Percentiles rank a stretch among this genome's conserved stretches.
These are phyloP conservation scores for Hypoxylon rickii DNA, from an alignment of 495 filamentous ascomycete genomes.

Conservation along the genomic window DNA sequence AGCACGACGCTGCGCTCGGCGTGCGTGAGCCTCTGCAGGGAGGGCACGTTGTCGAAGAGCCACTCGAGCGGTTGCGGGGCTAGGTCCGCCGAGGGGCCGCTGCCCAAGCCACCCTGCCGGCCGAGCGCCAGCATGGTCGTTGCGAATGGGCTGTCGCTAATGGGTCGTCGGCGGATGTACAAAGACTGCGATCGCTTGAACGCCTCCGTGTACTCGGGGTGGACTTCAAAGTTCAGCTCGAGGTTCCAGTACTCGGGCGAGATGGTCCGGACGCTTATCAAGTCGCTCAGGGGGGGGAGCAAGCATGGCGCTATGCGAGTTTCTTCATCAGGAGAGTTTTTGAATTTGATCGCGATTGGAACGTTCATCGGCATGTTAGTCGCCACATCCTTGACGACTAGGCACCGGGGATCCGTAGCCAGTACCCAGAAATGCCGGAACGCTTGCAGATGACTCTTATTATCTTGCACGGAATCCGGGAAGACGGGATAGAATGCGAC, in stretches of 20 bases:
- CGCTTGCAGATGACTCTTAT: constrained; percentile 91
- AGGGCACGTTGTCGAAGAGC: constrained; percentile 63
- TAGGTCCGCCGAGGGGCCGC: constrained; percentile 18
- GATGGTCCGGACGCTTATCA: constrained; percentile 68
- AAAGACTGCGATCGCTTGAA: constrained; percentile 79
- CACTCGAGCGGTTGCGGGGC: constrained; percentile 65
- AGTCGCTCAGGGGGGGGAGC: constrained; percentile 74
- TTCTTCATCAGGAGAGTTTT: constrained; percentile 50
- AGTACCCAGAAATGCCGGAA: constrained; percentile 98
- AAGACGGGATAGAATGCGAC: constrained; percentile 95
- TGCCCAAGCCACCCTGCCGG: constrained; percentile 46
- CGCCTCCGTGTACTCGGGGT: constrained; percentile 65
- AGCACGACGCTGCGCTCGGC: constrained; percentile 79
- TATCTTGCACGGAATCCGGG: constrained; percentile 85
- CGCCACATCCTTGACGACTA: constrained; percentile 82
- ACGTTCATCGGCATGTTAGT: constrained; percentile 77
- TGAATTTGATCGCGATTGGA: constrained; percentile 60
- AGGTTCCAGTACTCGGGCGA: constrained; percentile 84
- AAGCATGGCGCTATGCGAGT: constrained; percentile 70
- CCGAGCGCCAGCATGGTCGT: constrained; percentile 71
- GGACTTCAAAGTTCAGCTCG: constrained; percentile 73
- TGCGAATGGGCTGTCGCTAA: constrained; percentile 71
- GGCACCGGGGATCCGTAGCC: constrained; percentile 85
- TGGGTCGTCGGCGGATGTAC: constrained; percentile 77
- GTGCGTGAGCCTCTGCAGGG: constrained; percentile 68